Evolutionary conservation across 139 green algal genomes (phyloP).

Genomic region (Coelastrella sp.): DNA sequence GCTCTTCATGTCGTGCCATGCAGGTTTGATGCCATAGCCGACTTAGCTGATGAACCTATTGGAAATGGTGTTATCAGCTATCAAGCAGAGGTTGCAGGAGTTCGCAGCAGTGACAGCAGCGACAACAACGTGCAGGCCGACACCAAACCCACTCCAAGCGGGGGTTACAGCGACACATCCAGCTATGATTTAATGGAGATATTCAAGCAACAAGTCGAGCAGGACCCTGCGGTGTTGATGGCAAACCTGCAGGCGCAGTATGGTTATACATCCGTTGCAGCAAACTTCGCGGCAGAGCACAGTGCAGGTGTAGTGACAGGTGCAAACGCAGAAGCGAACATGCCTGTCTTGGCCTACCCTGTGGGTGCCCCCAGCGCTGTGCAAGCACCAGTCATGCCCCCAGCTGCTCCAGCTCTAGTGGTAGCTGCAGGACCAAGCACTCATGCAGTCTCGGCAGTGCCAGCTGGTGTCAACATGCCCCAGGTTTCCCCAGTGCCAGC

Average conservation of each 20-base stretch:
- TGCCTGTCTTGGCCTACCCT: background rate
- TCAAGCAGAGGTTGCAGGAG: background rate
- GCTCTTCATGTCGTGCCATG: background rate
- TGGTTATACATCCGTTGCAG: background rate
- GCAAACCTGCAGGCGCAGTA: constrained; percentile 3
- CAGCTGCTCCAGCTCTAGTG: background rate
- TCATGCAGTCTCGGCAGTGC: background rate
- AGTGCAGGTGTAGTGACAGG: background rate
- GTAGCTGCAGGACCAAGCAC: background rate
- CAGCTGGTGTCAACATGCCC: background rate
- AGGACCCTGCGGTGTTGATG: background rate
- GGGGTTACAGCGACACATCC: background rate
- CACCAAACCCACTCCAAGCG: background rate
- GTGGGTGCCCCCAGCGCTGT: background rate
- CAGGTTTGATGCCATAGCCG: constrained; percentile 30
- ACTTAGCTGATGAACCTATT: background rate
- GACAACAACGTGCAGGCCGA: background rate
- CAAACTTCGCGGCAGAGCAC: background rate
- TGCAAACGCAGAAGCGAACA: background rate
- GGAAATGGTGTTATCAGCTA: background rate
- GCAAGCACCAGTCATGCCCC: background rate
- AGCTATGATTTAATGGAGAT: constrained; percentile 35
- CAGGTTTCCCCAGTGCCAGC: background rate
- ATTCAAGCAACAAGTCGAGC: constrained; percentile 27
- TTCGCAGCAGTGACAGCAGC: background rate